Conservation (phyloP, 345 rosid species). For the Brassica carinata region DNA sequence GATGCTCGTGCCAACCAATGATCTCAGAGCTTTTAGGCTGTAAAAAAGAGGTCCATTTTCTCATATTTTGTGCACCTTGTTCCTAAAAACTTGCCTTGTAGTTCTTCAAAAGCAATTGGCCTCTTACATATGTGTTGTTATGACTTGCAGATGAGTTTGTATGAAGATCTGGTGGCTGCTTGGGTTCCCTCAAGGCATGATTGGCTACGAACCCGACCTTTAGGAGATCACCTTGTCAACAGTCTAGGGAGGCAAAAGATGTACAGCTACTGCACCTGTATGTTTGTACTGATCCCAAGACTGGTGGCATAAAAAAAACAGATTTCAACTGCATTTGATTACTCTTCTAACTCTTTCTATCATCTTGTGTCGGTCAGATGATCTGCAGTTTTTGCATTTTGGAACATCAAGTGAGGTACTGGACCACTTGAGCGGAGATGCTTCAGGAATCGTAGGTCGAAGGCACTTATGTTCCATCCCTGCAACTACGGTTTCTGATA, state of each 20-base stretch:
- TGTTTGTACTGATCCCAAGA: conserved; percentile 34
- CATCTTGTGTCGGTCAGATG: conserved; percentile 58
- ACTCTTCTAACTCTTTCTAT: conserved; percentile 24
- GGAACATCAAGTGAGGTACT: conserved; percentile 97
- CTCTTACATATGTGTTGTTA: not conserved
- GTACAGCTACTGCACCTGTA: conserved; percentile 89
- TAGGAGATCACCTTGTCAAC: conserved; percentile 70
- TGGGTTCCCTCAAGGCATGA: conserved; percentile 97
- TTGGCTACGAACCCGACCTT: conserved; percentile 70
- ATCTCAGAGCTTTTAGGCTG: conserved; percentile 64
- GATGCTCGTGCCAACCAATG: conserved; percentile 75
- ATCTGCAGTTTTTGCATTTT: conserved; percentile 81
- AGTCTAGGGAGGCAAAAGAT: conserved; percentile 74
- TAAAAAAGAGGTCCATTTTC: conserved; percentile 64
- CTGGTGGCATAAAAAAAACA: not conserved
- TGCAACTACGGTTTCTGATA: conserved; percentile 86
- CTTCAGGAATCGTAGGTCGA: conserved; percentile 82
- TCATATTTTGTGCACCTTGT: conserved; percentile 2
- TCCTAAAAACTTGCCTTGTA: not conserved
- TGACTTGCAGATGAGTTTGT: conserved; percentile 80
- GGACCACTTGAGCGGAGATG: conserved; percentile 85
- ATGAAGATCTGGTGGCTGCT: conserved; percentile 96
- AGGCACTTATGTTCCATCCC: conserved; percentile 94
- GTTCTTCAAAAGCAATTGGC: conserved; percentile 2
- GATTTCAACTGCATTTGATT: conserved; percentile 1